A percentile compares a stretch with the other conserved stretches of the same genome.
These are phyloP conservation scores for Ophiostoma triangulosporum DNA, from an alignment of 2,329 filamentous ascomycete genomes.

Conservation along the genomic window DNA sequence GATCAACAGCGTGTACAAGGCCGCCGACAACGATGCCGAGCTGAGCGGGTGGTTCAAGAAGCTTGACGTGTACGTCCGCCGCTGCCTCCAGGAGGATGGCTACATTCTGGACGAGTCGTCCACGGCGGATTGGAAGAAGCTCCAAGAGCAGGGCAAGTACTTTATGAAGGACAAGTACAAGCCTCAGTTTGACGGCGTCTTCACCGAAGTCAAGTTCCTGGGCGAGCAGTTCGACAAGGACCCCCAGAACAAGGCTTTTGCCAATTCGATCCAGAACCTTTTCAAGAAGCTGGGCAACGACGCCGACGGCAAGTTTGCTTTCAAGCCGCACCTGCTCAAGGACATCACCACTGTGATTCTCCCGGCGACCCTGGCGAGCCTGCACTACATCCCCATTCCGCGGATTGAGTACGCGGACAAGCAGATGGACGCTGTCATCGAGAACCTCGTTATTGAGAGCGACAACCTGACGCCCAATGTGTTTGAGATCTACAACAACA, in stretches of 20 bases:
- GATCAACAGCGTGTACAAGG: constrained; percentile 72
- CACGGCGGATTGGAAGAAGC: constrained; percentile 65
- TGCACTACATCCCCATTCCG: constrained; percentile 83
- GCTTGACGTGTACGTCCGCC: constrained; percentile 64
- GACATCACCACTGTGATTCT: constrained; percentile 80
- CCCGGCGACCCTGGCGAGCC: constrained; percentile 66
- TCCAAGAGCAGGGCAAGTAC: constrained; percentile 77
- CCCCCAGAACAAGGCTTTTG: constrained; percentile 71
- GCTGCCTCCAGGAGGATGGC: constrained; percentile 75
- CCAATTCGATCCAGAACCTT: constrained; percentile 61
- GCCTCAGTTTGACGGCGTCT: constrained; percentile 67
- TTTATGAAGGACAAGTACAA: constrained; percentile 83
- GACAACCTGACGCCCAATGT: constrained; percentile 95
- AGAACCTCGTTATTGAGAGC: constrained; percentile 90
- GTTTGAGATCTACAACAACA: constrained; percentile 76
- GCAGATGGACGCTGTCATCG: constrained; percentile 74
- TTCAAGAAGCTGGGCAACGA: constrained; percentile 84
- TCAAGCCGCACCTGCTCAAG: constrained; percentile 88
- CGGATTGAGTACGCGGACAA: constrained; percentile 85
- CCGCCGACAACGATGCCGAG: constrained; percentile 76
- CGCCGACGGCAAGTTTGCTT: constrained; percentile 65
- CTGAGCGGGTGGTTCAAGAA: constrained; percentile 81
- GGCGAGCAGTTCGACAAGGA: constrained; percentile 82
- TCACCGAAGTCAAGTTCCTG: constrained; percentile 85
- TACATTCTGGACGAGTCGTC: constrained; percentile 76